Percentiles rank a stretch among this genome's conserved stretches.
Evolutionary conservation across 305 asterid species (phyloP).

Genomic region (Fraxinus platypoda): DNA sequence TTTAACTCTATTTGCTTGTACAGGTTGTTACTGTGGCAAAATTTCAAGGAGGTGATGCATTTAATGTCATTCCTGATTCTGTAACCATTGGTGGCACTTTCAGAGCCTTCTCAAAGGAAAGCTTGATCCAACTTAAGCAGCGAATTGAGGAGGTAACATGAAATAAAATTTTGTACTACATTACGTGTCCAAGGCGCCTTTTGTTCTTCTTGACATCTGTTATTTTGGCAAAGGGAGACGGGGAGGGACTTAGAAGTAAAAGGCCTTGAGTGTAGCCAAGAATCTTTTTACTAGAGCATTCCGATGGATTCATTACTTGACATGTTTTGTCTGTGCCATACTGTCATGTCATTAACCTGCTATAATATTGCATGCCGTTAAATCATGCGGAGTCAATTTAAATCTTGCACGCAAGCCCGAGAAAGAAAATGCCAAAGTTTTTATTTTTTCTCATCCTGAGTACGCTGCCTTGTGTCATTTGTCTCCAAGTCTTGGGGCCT

Average conservation of each 20-base stretch:
- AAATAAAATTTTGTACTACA: not conserved
- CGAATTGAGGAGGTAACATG: constrained; percentile 71
- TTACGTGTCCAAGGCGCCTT: too few relatives aligned
- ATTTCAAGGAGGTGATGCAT: constrained; percentile 87
- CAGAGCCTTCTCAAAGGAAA: constrained; percentile 73
- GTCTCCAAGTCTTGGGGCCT: too few relatives aligned
- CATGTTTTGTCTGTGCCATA: not conserved
- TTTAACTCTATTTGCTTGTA: constrained; percentile 12
- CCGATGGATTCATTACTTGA: too few relatives aligned
- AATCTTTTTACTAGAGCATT: too few relatives aligned
- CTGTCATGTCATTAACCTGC: not conserved
- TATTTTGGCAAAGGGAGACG: too few relatives aligned
- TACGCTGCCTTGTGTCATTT: too few relatives aligned
- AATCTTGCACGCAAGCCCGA: too few relatives aligned
- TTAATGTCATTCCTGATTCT: constrained; percentile 93
- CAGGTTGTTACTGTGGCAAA: constrained; percentile 83
- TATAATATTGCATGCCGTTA: not conserved
- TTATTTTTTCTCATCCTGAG: not conserved
- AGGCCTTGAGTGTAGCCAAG: too few relatives aligned
- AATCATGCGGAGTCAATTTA: too few relatives aligned
- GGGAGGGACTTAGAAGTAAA: too few relatives aligned
- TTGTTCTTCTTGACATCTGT: too few relatives aligned
- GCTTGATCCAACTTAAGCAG: constrained; percentile 59
- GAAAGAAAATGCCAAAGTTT: too few relatives aligned
- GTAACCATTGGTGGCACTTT: constrained; percentile 91